Evolutionary conservation across 129 eudicot species (phyloP), one percentile per base, ranked within the genome.

Genomic region (Pittosporum tobira): DNA sequence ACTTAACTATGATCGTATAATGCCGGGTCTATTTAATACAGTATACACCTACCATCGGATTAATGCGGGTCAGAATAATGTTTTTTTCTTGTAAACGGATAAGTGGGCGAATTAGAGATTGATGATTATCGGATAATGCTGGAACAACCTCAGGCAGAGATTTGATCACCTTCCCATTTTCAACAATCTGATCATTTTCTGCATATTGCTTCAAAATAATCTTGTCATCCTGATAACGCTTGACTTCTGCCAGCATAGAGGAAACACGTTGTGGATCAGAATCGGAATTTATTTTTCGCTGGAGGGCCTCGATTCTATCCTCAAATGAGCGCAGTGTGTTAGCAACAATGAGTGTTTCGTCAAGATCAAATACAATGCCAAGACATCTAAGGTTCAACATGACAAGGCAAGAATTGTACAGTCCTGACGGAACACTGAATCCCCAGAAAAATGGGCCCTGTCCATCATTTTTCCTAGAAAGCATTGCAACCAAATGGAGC

Each of bases 321-420:
- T 93, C 99, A 67, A 93, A 93, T 26, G 99, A 87, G 12, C 95
- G 82, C 79, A 88, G 76, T 27, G 99, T 93, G 66, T 93, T 93
- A 26, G 99, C 99, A 31, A 93, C 99, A 48, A 93, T 71, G 13
- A 93, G 94, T 0, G 99, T 93, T 48, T 93, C 99, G 44, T 93
- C 99, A 70, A 93, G 99, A 67, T 93, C 99, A 73, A 93, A 93
- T 28, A 87, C 96, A n/a, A 93, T 93, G 63, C 94, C 91, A 60
- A 93, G 94, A 59, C 99, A 93, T 63, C 99, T 79, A 26, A 87
- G 88, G 65, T 93, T 93, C 59, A 93, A 69, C 96, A 93, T 79
- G 28, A 73, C 82, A 70, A 93, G 86, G 69, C 96, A 93, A 62
- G 93, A 84, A 26, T 84, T 75, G 43, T 93, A 93, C 24, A 93